Evolutionary conservation across 73 alveolate species (phyloP).

Genomic region (Paramecium bursaria): DNA sequence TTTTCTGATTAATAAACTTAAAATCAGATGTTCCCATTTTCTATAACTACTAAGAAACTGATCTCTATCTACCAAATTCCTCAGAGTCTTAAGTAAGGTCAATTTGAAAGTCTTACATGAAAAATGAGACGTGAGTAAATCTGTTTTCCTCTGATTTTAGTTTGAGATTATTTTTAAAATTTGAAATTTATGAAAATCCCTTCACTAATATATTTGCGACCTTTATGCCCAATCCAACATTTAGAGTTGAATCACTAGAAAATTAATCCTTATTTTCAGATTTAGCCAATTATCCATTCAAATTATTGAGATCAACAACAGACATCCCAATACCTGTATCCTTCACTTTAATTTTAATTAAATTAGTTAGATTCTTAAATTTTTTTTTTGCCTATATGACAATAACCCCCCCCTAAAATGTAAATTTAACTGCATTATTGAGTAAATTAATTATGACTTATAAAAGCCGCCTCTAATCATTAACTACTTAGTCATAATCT

Average conservation of each 20-base stretch:
- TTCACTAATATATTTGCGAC: slow-evolving; percentile 24
- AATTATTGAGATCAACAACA: too few relatives aligned
- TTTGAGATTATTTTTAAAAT: slow-evolving; percentile 7
- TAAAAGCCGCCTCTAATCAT: slow-evolving; percentile 48
- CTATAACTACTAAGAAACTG: slow-evolving; percentile 11
- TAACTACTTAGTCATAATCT: neutral
- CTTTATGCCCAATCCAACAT: slow-evolving; percentile 47
- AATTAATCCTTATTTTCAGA: too few relatives aligned
- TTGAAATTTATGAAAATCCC: slow-evolving; percentile 38
- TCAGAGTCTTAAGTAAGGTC: slow-evolving; percentile 22
- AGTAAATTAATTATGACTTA: slow-evolving; percentile 56
- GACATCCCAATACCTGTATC: slow-evolving; percentile 69
- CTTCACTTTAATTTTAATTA: slow-evolving; percentile 40
- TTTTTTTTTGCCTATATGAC: slow-evolving; percentile 32
- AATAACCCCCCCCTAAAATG: slow-evolving; percentile 52
- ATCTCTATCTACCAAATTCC: neutral
- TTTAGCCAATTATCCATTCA: too few relatives aligned
- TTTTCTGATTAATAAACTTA: slow-evolving; percentile 4
- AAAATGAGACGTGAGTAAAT: neutral
- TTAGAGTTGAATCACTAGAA: too few relatives aligned
- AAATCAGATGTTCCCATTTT: slow-evolving; percentile 12
- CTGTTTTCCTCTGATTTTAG: slow-evolving; percentile 3
- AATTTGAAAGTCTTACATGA: neutral
- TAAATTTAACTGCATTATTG: slow-evolving; percentile 65
- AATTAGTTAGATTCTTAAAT: slow-evolving; percentile 29